These are phyloP conservation scores for Trebouxia sp. DNA, from an alignment of 139 green algal species.

Conservation along the genomic window DNA sequence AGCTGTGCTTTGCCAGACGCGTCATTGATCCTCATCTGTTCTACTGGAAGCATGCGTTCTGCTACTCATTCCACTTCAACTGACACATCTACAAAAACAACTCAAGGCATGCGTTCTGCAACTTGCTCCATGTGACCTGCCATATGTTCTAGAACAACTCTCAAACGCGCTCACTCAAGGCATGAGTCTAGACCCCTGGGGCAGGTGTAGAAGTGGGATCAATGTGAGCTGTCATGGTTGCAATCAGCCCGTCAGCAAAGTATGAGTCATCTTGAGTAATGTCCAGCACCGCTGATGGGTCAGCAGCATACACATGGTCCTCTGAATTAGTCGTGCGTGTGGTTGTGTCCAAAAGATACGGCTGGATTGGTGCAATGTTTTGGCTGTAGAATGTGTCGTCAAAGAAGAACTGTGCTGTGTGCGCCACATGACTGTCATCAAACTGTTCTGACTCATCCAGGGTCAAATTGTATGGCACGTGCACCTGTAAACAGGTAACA, in stretches of 20 bases:
- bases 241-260: not conserved
- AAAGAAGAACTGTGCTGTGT: constrained; percentile 12
- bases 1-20: too few relatives aligned
- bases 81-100: too few relatives aligned
- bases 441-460: not conserved
- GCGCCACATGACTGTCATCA: not conserved
- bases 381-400: not conserved
- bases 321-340: not conserved
- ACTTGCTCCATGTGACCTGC: too few relatives aligned
- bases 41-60: too few relatives aligned
- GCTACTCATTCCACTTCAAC: too few relatives aligned
- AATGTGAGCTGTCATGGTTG: not conserved
- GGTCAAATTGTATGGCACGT: not conserved
- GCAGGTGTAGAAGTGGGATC: not conserved
- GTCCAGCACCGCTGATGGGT: not conserved
- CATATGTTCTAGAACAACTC: too few relatives aligned
- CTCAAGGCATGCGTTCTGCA: too few relatives aligned
- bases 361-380: not conserved
- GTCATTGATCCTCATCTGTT: too few relatives aligned
- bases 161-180: too few relatives aligned
- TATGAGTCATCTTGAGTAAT: not conserved
- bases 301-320: not conserved
- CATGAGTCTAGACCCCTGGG: too few relatives aligned
- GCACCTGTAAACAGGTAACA: not conserved
- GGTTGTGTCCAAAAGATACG: not conserved